Evolutionary conservation across 2,329 filamentous ascomycete species (phyloP), one percentile per base, ranked within the genome.

Genomic region (Fusarium longipes): DNA sequence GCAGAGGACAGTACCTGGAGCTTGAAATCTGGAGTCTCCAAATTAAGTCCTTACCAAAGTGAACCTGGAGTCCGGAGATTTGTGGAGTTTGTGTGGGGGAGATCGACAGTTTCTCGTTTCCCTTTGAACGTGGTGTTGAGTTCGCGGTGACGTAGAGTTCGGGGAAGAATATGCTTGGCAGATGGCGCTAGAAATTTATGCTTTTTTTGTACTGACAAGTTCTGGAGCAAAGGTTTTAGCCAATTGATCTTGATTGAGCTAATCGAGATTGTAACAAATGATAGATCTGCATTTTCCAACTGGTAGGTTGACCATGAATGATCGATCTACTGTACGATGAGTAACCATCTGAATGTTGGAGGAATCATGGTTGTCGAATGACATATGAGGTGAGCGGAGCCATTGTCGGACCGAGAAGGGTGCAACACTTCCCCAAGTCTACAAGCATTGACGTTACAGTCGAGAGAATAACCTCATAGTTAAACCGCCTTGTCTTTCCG

Each of bases 61-160:
- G 32, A 62, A 53, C 57, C 48, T 57, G 42, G 51, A 67, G 67
- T 53, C 67, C 64, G 63, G 67, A 70, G 63, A 44, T 56, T 40
- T 67, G 63, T 57, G 63, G 67, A 67, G 67, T 64, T 44, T 54
- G 57, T 64, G 67, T 57, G 67, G 67, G n/a, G 54, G 67, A 70
- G 67, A 67, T 70, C 66, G 57, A 51, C 67, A 49, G 22, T 25
- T 51, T 30, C 36, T 49, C 45, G 32, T 20, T 40, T 42, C 63
- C 60, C 40, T 33, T 29, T 61, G 59, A 42, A 52, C 48, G 5
- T 66, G 56, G 35, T 51, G 56, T 54, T 62, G 56, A 63, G 51
- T 48, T 59, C 29, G 35, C 22, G 15, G 61, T 67, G 65, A 68
- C 66, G 66, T 63, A 67, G 32, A 33, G 18, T 36, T 63, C 20